A percentile compares a stretch with the other conserved stretches of the same genome.
Evolutionary conservation across 208 protist species (phyloP).

Genomic region (Phytomonas sp.): DNA sequence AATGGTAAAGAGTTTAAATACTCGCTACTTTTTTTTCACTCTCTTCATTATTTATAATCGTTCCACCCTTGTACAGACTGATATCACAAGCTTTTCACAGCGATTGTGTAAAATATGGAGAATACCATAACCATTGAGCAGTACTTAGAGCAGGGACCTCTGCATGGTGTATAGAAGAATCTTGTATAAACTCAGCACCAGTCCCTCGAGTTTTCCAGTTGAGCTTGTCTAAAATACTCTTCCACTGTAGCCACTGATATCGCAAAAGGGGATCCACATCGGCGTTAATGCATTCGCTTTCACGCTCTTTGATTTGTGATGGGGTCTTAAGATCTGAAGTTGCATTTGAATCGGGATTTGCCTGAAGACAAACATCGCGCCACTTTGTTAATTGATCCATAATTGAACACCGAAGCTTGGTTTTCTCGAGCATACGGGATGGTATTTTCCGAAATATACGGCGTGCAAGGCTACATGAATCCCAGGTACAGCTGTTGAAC

Average conservation of each 20-base stretch:
- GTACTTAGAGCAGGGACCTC: constrained; percentile 15
- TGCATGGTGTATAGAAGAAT: not conserved
- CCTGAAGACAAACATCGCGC: constrained; percentile 7
- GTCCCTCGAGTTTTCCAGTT: not conserved
- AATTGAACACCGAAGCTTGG: constrained; percentile 17
- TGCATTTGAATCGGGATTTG: not conserved
- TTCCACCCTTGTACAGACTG: not conserved
- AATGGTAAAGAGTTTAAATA: not conserved
- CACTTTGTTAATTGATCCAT: constrained; percentile 13
- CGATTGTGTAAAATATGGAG: constrained; percentile 35
- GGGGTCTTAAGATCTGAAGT: not conserved
- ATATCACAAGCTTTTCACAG: constrained; percentile 8
- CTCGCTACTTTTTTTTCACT: not conserved
- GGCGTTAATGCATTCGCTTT: not conserved
- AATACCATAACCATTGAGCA: constrained; percentile 46
- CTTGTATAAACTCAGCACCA: not conserved
- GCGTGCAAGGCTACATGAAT: constrained; percentile 44
- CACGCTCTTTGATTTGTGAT: not conserved
- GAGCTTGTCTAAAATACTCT: constrained; percentile 19
- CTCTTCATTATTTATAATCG: not conserved
- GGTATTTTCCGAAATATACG: constrained; percentile 34
- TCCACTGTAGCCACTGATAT: constrained; percentile 32
- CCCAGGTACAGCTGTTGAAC: constrained; percentile 64
- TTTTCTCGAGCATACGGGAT: constrained; percentile 54
- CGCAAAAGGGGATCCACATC: constrained; percentile 25